Percentiles rank a stretch among this genome's conserved stretches.
These are phyloP conservation scores for Ascosphaera pollenicola DNA, from an alignment of 2,329 filamentous ascomycete genomes.

Conservation along the genomic window DNA sequence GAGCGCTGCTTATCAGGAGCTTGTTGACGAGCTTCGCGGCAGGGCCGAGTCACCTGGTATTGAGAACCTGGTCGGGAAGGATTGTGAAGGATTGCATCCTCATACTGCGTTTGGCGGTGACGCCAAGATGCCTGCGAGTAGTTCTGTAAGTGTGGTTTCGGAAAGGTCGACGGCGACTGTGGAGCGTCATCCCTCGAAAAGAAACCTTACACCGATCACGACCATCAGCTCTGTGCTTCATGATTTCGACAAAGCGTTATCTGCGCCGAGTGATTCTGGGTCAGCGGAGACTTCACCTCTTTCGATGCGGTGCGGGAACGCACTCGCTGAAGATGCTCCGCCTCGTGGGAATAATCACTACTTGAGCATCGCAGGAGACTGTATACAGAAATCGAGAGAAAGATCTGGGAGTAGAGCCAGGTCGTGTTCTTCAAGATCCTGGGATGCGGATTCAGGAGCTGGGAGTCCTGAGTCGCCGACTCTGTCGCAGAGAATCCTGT, in stretches of 20 bases:
- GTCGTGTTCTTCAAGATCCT: conserved; percentile 3
- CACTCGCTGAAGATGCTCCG: too few species aligned
- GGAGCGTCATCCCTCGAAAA: conserved; percentile 13
- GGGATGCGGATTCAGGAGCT: conserved; percentile 4
- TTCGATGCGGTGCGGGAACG: too few species aligned
- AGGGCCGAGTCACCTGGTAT: conserved; percentile 18
- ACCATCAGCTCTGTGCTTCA: conserved; percentile 2
- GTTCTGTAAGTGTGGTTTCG: conserved; percentile 9
- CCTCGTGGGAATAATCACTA: conserved; percentile 1
- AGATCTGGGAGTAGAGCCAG: neutral
- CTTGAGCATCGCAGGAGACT: conserved; percentile 1
- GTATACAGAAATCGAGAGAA: neutral
- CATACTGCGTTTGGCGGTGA: too few species aligned
- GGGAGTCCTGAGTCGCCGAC: conserved; percentile 7
- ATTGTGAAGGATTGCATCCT: too few species aligned
- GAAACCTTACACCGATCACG: conserved; percentile 5
- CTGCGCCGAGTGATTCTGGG: too few species aligned
- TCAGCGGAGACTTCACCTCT: too few species aligned
- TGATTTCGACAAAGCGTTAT: neutral
- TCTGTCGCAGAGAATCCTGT: conserved; percentile 8
- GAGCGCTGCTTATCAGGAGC: too few species aligned
- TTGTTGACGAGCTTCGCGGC: too few species aligned
- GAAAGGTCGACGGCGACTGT: conserved; percentile 14
- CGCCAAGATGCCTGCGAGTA: too few species aligned
- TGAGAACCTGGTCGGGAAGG: conserved; percentile 45